Conservation (phyloP, 495 filamentous ascomycete species). For the Aspergillus egyptiacus region DNA sequence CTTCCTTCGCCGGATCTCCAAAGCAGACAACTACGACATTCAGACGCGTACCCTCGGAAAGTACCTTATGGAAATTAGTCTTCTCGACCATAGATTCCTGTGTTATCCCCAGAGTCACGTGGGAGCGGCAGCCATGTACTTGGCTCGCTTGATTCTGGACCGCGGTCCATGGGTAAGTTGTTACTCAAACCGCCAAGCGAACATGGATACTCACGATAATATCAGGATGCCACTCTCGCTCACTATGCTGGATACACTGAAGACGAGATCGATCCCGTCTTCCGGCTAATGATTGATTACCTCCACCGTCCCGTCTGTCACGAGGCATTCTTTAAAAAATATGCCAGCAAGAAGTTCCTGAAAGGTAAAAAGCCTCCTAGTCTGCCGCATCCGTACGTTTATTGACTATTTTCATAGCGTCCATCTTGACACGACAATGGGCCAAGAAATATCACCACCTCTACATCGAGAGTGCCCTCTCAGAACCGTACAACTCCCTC, state of each 20-base stretch:
- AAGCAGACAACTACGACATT: conserved; percentile 97
- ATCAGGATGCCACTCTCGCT: conserved; percentile 83
- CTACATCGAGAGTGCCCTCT: conserved; percentile 38
- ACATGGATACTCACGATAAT: conserved; percentile 22
- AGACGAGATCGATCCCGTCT: conserved; percentile 85
- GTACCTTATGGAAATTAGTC: conserved; percentile 96
- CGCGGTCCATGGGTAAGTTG: conserved; percentile 83
- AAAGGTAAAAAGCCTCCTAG: conserved; percentile 58
- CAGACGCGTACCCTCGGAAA: conserved; percentile 95
- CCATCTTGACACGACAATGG: conserved; percentile 87
- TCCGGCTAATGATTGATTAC: conserved; percentile 92
- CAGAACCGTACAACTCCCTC: conserved; percentile 34
- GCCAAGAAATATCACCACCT: conserved; percentile 64
- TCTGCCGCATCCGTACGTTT: not conserved
- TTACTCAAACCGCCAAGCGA: too few relatives aligned
- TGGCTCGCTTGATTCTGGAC: conserved; percentile 81
- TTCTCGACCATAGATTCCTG: conserved; percentile 91
- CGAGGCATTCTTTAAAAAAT: conserved; percentile 99
- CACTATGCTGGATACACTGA: conserved; percentile 93
- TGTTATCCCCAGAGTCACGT: conserved; percentile 78
- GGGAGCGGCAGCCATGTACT: conserved; percentile 89
- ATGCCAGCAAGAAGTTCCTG: conserved; percentile 96
- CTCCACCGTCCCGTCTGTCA: conserved; percentile 80
- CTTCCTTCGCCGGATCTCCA: conserved; percentile 95
- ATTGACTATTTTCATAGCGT: conserved; percentile 52